Percentiles rank a stretch among this genome's conserved stretches.
These are phyloP conservation scores for Babjeviella inositovora DNA, from an alignment of 805 yeast species.

Conservation along the genomic window DNA sequence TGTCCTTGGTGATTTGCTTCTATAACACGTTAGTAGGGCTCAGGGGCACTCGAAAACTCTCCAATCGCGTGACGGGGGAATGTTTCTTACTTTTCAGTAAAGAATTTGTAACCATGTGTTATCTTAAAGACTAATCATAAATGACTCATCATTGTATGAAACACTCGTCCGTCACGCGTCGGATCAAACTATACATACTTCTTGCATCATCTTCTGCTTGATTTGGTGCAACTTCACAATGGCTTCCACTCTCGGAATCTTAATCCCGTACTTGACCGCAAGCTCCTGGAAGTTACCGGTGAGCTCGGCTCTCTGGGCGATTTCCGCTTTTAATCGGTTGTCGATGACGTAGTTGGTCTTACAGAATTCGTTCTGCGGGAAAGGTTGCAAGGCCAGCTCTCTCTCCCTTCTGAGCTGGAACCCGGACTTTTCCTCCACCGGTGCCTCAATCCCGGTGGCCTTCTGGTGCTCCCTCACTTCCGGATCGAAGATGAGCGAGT, in stretches of 20 bases:
- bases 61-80: constrained; percentile 1
- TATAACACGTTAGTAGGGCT: constrained; percentile 19
- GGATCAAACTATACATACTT: constrained; percentile 29
- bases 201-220: constrained; percentile 42
- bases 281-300: constrained; percentile 50
- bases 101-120: constrained; percentile 31
- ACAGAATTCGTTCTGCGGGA: constrained; percentile 61
- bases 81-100: constrained; percentile 5
- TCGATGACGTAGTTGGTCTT: constrained; percentile 49
- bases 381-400: constrained; percentile 70
- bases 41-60: too few species aligned
- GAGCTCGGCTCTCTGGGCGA: constrained; percentile 36
- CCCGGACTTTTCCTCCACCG: constrained; percentile 7
- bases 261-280: constrained; percentile 65
- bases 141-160: constrained; percentile 25
- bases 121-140: constrained; percentile 79
- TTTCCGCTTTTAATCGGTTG: constrained; percentile 38
- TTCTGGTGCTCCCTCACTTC: constrained; percentile 9
- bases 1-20: constrained; percentile 34
- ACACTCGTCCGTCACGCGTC: background rate
- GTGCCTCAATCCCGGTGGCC: constrained; percentile 3
- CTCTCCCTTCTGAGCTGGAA: constrained; percentile 5
- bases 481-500: constrained; percentile 6
- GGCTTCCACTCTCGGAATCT: constrained; percentile 84
- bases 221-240: constrained; percentile 49